phyloP scores from a whole-genome alignment of 179 eudicot species.

The Dionaea muscipula region DNA sequence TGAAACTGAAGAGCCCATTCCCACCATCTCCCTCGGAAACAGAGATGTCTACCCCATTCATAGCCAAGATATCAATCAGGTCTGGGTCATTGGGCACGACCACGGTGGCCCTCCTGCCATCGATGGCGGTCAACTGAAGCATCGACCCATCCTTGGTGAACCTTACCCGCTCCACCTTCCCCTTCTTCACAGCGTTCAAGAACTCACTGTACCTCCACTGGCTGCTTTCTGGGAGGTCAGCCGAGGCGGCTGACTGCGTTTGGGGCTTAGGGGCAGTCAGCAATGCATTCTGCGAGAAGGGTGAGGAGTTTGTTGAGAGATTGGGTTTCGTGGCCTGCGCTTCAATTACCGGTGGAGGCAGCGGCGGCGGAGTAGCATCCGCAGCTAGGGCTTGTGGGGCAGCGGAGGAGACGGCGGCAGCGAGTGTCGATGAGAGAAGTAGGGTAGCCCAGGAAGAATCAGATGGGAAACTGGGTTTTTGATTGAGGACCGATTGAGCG shows the following conservation, averaged over 20 bases:
- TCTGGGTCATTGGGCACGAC: conserved; percentile 92
- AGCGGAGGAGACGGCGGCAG: neutral
- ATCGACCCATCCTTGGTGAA: conserved; percentile 71
- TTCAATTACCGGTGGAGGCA: conserved; percentile 32
- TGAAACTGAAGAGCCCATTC: conserved; percentile 60
- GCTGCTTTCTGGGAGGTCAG: conserved; percentile 75
- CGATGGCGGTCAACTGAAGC: conserved; percentile 75
- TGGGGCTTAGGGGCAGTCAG: conserved; percentile 73
- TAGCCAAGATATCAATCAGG: conserved; percentile 79
- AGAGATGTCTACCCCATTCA: conserved; percentile 93
- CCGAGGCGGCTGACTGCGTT: conserved; percentile 16
- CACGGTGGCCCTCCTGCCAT: conserved; percentile 72
- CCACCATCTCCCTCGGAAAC: conserved; percentile 86
- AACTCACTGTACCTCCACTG: conserved; percentile 97
- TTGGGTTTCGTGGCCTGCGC: conserved; percentile 30
- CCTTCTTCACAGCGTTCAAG: conserved; percentile 85
- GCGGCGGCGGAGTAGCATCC: conserved; percentile 30
- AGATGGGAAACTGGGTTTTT: conserved; percentile 19
- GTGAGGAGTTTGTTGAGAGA: conserved; percentile 22
- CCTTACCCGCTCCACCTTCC: conserved; percentile 87
- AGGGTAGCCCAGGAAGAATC: conserved; percentile 51
- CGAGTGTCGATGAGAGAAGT: conserved; percentile 38
- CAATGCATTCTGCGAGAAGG: conserved; percentile 44
- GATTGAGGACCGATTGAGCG: conserved; percentile 31
- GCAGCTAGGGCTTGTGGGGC: conserved; percentile 48